These are phyloP conservation scores for Kwoniella dejecticola DNA, from an alignment of 768 basidiomycete species.

Conservation along the genomic window DNA sequence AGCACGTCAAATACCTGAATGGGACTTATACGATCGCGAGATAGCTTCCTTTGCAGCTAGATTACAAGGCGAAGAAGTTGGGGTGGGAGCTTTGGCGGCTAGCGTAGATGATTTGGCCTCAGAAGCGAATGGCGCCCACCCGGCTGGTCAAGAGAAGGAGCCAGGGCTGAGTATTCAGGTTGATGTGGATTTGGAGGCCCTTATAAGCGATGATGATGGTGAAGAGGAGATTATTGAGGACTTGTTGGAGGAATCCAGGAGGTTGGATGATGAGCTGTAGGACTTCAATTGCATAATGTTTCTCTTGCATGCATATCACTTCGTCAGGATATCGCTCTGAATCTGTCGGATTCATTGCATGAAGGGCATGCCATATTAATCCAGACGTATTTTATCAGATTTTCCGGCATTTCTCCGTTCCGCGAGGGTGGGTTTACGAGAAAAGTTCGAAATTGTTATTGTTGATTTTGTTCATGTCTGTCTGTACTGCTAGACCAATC, in stretches of 20 bases:
- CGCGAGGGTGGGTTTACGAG: neutral
- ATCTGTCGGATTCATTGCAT: too few species aligned
- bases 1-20: constrained; percentile 93
- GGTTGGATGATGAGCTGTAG: constrained; percentile 22
- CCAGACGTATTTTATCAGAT: too few species aligned
- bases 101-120: constrained; percentile 46
- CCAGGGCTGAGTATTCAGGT: too few species aligned
- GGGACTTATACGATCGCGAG: constrained; percentile 91
- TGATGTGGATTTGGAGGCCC: neutral
- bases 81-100: constrained; percentile 28
- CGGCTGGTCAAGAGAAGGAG: too few species aligned
- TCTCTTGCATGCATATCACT: constrained; percentile 1
- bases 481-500: neutral
- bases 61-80: constrained; percentile 18
- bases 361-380: too few species aligned
- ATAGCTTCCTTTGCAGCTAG: constrained; percentile 78
- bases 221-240: constrained; percentile 10
- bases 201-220: constrained; percentile 1
- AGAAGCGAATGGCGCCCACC: constrained; percentile 4
- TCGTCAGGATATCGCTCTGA: neutral
- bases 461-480: neutral
- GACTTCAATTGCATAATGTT: neutral
- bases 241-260: constrained; percentile 9
- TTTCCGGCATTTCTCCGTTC: neutral
- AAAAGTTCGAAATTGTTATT: neutral